Percentiles rank a stretch among this genome's conserved stretches.
Evolutionary conservation across 768 basidiomycete genomes (phyloP).

Genomic region (Mycena filopes): DNA sequence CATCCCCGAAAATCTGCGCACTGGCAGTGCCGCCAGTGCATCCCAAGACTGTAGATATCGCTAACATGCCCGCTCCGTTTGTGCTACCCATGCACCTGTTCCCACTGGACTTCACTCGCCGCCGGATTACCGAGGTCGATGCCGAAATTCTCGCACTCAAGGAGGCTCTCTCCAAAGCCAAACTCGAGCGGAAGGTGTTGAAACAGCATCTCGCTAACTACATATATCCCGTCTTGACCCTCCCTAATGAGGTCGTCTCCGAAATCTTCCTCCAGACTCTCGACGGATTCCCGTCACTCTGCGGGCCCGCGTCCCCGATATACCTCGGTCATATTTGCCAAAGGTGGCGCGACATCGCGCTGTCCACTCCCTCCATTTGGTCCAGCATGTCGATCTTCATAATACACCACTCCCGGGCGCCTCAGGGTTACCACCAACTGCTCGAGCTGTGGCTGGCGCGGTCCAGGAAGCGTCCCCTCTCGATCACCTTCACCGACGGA

Average conservation of each 20-base stretch:
- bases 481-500: background rate
- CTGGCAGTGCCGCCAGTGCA: no score
- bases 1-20: no score
- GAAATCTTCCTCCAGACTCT: background rate
- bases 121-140: background rate
- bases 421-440: background rate
- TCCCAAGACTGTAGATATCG: no score
- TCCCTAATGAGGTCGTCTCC: background rate
- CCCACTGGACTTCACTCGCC: background rate
- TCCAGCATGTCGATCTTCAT: background rate
- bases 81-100: conserved; percentile 3
- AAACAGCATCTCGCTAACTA: background rate
- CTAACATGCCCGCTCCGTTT: conserved; percentile 1
- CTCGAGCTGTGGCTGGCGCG: background rate
- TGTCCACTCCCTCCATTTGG: background rate
- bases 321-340: no score
- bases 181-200: background rate
- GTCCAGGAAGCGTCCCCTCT: background rate
- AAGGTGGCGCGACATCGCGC: no score
- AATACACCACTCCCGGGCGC: background rate
- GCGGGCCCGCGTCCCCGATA: no score
- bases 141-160: background rate
- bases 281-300: background rate
- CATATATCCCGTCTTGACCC: conserved; percentile 2
- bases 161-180: background rate